Conservation (phyloP, 2,329 filamentous ascomycete species). For the Tetracladium maxilliforme region DNA sequence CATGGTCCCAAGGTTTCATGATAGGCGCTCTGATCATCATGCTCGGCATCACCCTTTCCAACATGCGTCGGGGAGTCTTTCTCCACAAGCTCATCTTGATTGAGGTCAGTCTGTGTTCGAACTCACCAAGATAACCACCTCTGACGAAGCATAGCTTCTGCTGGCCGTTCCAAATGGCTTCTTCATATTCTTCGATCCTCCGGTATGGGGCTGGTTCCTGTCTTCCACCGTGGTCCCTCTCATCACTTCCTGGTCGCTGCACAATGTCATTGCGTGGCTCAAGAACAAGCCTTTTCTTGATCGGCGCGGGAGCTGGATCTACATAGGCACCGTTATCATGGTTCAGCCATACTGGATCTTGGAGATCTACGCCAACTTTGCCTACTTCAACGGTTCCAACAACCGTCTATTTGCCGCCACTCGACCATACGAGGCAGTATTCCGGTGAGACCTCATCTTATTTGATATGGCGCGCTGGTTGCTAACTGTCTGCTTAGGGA, state of each 20-base stretch:
- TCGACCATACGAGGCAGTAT: slow-evolving; percentile 43
- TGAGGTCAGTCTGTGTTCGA: slow-evolving; percentile 18
- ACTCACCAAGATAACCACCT: too few relatives aligned
- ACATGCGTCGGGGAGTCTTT: slow-evolving; percentile 29
- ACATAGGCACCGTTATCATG: slow-evolving; percentile 41
- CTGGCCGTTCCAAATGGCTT: slow-evolving; percentile 40
- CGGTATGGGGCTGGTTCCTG: slow-evolving; percentile 48
- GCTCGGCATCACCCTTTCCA: slow-evolving; percentile 29
- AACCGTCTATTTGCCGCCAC: slow-evolving; percentile 36
- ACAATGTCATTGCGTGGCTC: slow-evolving; percentile 55
- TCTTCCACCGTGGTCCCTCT: slow-evolving; percentile 43
- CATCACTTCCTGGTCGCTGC: slow-evolving; percentile 46
- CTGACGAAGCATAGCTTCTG: slow-evolving; percentile 30
- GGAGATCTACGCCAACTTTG: slow-evolving; percentile 50
- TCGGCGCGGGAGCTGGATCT: slow-evolving; percentile 31
- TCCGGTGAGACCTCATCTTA: slow-evolving; percentile 23
- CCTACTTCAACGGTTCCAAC: slow-evolving; percentile 44
- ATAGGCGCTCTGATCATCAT: slow-evolving; percentile 31
- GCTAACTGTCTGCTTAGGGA: slow-evolving; percentile 22
- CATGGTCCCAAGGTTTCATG: slow-evolving; percentile 32
- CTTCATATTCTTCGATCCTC: slow-evolving; percentile 40
- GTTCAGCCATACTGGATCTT: slow-evolving; percentile 49
- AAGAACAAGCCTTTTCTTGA: slow-evolving; percentile 47
- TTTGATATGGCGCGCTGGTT: too few relatives aligned
- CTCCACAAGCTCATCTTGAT: slow-evolving; percentile 33